A percentile compares a stretch with the other conserved stretches of the same genome.
Conservation (phyloP, 2,329 filamentous ascomycete species). For the Leptographium radiaticola region DNA sequence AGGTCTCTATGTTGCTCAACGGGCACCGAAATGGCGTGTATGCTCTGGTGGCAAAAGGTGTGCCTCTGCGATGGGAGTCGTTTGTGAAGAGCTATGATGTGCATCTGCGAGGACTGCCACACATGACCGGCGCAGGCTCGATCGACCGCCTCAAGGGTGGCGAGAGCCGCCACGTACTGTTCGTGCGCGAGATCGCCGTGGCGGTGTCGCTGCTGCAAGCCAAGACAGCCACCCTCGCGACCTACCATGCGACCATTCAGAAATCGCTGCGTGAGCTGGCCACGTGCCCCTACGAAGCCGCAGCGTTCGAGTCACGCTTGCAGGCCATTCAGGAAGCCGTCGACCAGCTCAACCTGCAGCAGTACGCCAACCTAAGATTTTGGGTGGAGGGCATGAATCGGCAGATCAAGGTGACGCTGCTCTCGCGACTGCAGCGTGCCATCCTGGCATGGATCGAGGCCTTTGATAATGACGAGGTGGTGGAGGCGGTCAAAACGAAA, state of each 20-base stretch:
- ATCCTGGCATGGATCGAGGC: conserved; percentile 77
- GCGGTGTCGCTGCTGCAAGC: conserved; percentile 78
- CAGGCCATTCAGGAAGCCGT: conserved; percentile 83
- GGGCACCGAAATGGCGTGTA: conserved; percentile 90
- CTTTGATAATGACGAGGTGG: conserved; percentile 51
- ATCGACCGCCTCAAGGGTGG: conserved; percentile 41
- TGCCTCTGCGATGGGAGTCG: conserved; percentile 90
- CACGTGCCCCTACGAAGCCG: conserved; percentile 67
- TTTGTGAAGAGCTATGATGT: conserved; percentile 96
- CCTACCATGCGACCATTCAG: conserved; percentile 69
- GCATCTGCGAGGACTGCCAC: conserved; percentile 55
- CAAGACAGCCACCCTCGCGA: conserved; percentile 68
- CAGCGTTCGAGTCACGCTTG: conserved; percentile 68
- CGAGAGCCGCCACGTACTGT: conserved; percentile 92
- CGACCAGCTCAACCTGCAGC: conserved; percentile 91
- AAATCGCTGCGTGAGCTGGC: conserved; percentile 74
- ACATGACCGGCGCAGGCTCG: conserved; percentile 37
- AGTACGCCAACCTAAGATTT: conserved; percentile 81
- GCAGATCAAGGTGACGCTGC: conserved; percentile 68
- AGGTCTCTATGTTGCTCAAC: conserved; percentile 75
- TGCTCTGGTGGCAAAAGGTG: conserved; percentile 67
- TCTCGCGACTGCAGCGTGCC: conserved; percentile 71
- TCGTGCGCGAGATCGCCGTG: conserved; percentile 83
- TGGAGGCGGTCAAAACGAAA: conserved; percentile 22
- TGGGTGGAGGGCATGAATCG: conserved; percentile 85